Evolutionary conservation across 352 stramenopile species (phyloP).

Genomic region (Blastocystis sp.): DNA sequence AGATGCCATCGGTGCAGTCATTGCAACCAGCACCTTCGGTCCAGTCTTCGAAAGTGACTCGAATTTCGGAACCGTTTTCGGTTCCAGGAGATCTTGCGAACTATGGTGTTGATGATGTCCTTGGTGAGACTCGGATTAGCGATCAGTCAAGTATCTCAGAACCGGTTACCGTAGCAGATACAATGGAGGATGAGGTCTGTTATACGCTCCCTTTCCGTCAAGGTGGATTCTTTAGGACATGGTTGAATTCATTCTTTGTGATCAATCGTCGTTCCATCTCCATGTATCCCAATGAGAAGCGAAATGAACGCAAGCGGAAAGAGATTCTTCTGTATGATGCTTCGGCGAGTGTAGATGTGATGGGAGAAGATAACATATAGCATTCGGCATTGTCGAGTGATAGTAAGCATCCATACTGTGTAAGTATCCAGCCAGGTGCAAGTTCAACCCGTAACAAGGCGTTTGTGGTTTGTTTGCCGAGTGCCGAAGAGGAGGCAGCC

Average conservation of each 20-base stretch:
- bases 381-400: conserved; percentile 6
- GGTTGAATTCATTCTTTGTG: not conserved
- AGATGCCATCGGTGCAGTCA: too few species aligned
- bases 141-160: not conserved
- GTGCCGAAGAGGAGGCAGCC: not conserved
- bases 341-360: not conserved
- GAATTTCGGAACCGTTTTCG: too few species aligned
- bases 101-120: conserved; percentile 33
- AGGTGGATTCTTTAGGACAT: not conserved
- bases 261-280: not conserved
- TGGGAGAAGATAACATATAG: not conserved
- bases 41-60: not conserved
- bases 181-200: conserved; percentile 5
- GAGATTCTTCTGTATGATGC: not conserved
- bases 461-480: conserved; percentile 27
- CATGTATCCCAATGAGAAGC: conserved; percentile 57
- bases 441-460: not conserved
- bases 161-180: not conserved
- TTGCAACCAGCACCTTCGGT: too few species aligned
- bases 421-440: not conserved
- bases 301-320: conserved; percentile 34
- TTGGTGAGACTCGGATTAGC: conserved; percentile 1
- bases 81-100: not conserved
- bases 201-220: not conserved
- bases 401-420: conserved; percentile 2